Evolutionary conservation across 257 asterid species (phyloP).

Genomic region (Nicotiana tomentosiformis): DNA sequence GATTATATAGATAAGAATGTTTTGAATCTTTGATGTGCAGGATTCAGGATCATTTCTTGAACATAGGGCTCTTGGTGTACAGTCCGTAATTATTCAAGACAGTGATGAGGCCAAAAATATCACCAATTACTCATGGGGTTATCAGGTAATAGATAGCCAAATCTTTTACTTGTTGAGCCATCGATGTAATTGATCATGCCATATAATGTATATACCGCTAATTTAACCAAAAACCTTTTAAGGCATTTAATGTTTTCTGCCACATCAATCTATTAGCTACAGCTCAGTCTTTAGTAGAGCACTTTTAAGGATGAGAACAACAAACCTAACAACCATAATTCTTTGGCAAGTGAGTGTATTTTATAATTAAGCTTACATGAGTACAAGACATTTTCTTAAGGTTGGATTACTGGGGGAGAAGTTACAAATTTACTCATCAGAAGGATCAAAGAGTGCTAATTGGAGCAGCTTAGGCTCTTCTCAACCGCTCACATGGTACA

Average conservation of each 20-base stretch:
- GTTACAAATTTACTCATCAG: conserved; percentile 38
- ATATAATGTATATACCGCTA: not conserved
- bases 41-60: conserved; percentile 82
- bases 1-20: not conserved
- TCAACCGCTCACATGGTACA: conserved; percentile 78
- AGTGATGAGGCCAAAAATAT: conserved; percentile 18
- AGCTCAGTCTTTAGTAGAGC: not conserved
- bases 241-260: not conserved
- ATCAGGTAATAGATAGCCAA: conserved; percentile 43
- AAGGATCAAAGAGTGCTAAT: conserved; percentile 31
- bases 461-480: conserved; percentile 44
- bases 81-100: conserved; percentile 35
- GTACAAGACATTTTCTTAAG: conserved; percentile 25
- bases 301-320: not conserved
- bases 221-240: not conserved
- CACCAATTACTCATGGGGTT: conserved; percentile 52
- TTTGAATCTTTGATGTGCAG: conserved; percentile 27
- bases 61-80: conserved; percentile 48
- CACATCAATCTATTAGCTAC: not conserved
- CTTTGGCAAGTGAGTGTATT: not conserved
- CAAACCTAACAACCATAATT: not conserved
- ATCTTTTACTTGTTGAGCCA: not conserved
- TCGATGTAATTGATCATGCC: not conserved
- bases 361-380: not conserved
- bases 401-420: conserved; percentile 79